A percentile compares a stretch with the other conserved stretches of the same genome.
phyloP scores from a whole-genome alignment of 768 basidiomycete genomes.

The Termitomyces sp. region DNA sequence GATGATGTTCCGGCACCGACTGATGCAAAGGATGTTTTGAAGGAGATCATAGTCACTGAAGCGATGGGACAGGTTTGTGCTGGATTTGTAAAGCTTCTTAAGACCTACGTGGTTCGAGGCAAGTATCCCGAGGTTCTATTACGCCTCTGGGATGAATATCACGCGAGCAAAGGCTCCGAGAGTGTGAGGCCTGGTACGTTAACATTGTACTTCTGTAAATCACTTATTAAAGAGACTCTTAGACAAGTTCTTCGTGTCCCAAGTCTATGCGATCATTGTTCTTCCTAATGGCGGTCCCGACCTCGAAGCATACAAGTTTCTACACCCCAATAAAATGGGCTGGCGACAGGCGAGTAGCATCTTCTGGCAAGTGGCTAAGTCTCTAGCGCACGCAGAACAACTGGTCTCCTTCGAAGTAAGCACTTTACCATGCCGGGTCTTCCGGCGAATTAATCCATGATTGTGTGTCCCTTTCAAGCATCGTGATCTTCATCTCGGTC shows the following conservation, averaged over 20 bases:
- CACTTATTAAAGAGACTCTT: slow-evolving; percentile 4
- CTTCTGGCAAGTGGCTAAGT: slow-evolving; percentile 85
- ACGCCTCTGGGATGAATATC: slow-evolving; percentile 85
- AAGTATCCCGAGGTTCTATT: slow-evolving; percentile 78
- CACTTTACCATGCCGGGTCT: background rate
- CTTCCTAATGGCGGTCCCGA: slow-evolving; percentile 89
- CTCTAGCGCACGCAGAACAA: slow-evolving; percentile 78
- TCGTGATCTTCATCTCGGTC: slow-evolving; percentile 98
- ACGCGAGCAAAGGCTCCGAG: slow-evolving; percentile 71
- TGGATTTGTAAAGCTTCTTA: slow-evolving; percentile 78
- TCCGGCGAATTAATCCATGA: slow-evolving; percentile 1
- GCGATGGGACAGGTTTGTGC: slow-evolving; percentile 74
- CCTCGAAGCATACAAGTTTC: slow-evolving; percentile 81
- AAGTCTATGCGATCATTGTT: slow-evolving; percentile 87
- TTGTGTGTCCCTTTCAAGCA: slow-evolving; percentile 53
- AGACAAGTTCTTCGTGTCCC: slow-evolving; percentile 76
- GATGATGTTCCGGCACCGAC: slow-evolving; percentile 66
- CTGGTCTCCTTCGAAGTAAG: slow-evolving; percentile 85
- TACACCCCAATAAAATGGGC: slow-evolving; percentile 47
- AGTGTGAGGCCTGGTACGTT: slow-evolving; percentile 77
- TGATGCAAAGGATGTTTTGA: slow-evolving; percentile 72
- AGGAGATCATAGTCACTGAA: slow-evolving; percentile 75
- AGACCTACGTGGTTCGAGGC: slow-evolving; percentile 85
- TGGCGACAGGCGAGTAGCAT: slow-evolving; percentile 89
- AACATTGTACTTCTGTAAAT: background rate